Evolutionary conservation across 306 rosid species (phyloP).

Genomic region (Chamaecrista fasciculata): DNA sequence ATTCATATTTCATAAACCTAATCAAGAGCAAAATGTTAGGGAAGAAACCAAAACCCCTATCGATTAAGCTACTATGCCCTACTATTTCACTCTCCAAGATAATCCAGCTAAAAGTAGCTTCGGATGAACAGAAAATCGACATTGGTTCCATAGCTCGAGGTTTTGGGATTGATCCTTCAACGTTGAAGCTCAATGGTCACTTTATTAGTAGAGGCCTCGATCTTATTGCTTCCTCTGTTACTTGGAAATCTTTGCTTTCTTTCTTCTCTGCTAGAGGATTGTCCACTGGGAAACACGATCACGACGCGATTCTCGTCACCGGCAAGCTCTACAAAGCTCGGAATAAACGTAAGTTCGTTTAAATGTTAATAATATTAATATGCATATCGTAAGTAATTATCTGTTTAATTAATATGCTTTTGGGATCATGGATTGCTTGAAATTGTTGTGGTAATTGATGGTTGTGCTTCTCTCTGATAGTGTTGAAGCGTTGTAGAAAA

Average conservation of each 20-base stretch:
- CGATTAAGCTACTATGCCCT: constrained; percentile 58
- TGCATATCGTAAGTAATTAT: too few species aligned
- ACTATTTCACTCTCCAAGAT: constrained; percentile 43
- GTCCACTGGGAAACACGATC: constrained; percentile 43
- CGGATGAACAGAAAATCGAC: constrained; percentile 57
- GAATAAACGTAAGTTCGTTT: constrained; percentile 59
- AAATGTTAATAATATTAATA: too few species aligned
- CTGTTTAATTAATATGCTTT: neutral
- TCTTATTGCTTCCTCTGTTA: constrained; percentile 59
- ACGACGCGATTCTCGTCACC: constrained; percentile 48
- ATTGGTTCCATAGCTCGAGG: constrained; percentile 59
- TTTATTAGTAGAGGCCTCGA: constrained; percentile 69
- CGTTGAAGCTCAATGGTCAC: constrained; percentile 71
- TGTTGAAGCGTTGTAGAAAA: neutral
- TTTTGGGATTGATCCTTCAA: constrained; percentile 66
- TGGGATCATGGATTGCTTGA: neutral
- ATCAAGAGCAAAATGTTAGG: constrained; percentile 1
- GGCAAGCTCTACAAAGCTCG: constrained; percentile 59
- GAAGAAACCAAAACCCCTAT: constrained; percentile 35
- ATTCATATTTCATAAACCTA: too few species aligned
- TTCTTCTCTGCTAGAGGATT: constrained; percentile 69
- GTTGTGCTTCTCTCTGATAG: neutral
- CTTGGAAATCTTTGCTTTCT: constrained; percentile 75
- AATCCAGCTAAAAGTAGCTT: constrained; percentile 21
- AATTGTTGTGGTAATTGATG: neutral